Evolutionary conservation across 2,329 filamentous ascomycete species (phyloP).

Genomic region (Arthrocladium fulminans): DNA sequence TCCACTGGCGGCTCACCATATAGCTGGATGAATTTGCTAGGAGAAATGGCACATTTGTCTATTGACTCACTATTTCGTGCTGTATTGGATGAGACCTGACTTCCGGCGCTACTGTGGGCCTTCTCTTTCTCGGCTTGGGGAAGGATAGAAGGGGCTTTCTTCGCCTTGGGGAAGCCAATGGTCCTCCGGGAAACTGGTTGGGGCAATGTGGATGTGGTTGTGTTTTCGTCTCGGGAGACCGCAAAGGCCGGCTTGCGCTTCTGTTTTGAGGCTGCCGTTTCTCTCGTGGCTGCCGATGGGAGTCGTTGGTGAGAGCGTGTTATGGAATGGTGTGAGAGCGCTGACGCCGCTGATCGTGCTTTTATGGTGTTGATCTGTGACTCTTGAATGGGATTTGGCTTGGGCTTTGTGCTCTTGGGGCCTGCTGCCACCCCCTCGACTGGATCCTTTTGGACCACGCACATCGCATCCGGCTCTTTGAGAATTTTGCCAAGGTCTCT

Average conservation of each 20-base stretch:
- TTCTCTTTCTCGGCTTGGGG: conserved; percentile 12
- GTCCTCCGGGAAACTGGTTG: conserved; percentile 67
- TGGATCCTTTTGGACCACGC: conserved; percentile 25
- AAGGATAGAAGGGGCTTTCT: conserved; percentile 41
- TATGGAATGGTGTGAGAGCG: conserved; percentile 29
- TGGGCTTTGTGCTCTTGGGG: conserved; percentile 51
- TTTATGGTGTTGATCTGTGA: conserved; percentile 32
- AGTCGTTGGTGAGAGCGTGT: conserved; percentile 12
- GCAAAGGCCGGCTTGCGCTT: conserved; percentile 25
- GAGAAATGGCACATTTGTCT: conserved; percentile 27
- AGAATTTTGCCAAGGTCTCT: conserved; percentile 42
- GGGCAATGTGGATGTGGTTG: conserved; percentile 51
- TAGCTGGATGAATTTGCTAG: conserved; percentile 35
- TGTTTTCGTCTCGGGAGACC: conserved; percentile 39
- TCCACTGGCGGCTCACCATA: conserved; percentile 35
- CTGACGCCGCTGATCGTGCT: conserved; percentile 33
- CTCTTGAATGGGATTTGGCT: neutral
- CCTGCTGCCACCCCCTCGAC: conserved; percentile 54
- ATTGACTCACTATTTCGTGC: conserved; percentile 18
- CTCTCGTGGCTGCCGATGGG: conserved; percentile 26
- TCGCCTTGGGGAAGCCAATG: conserved; percentile 74
- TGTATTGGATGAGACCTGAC: conserved; percentile 13
- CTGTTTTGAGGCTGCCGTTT: conserved; percentile 30
- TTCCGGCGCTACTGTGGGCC: conserved; percentile 17
- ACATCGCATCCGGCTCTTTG: conserved; percentile 17